Evolutionary conservation across 495 filamentous ascomycete species (phyloP), one percentile per base, ranked within the genome.

Genomic region (Gamarada debralockiae): DNA sequence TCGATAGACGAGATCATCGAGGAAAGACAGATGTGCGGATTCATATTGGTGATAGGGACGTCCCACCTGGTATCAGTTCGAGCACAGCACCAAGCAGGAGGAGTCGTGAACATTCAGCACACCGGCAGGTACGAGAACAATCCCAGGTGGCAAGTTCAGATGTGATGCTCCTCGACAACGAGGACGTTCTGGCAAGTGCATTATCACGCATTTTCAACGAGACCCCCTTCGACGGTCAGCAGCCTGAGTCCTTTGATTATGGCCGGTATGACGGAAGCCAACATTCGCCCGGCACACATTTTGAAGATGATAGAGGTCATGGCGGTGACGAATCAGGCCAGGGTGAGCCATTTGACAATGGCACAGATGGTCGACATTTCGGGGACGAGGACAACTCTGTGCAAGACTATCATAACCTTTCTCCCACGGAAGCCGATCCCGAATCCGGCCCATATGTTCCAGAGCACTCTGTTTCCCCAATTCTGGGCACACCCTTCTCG

Each of bases 111-210:
- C 48, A 41, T 29, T 47, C 39, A 5, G 13, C 43, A 46, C 47
- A 17, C 20, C 22, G 1, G 9, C 14, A 22, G 3, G 7, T 48
- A 18, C 10, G 15, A 25, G 17, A 27, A 8, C 22, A n/a, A 37
- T 42, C 52, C 6, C 44, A 17, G 13, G 53, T 43, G 12, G 15
- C 18, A 31, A 56, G 57, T 6, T 58, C 61, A 14, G 58, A 61
- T 39, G 31, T 64, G 1, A 61, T 64, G 61, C 52, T 64, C n/a
- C 52, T 64, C 0, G 61, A 59, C 25, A 23, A 50, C 15, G 49
- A 55, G 22, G 34, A 18, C 37, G 12, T 12, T 21, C 3, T 20
- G 6, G 23, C 18, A 8, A 43, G 41, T 1, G 29, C 3, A 10
- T 40, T 38, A 15, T 8, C 29, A 17, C 13, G 5, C n/a, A n/a